phyloP scores from a whole-genome alignment of 495 filamentous ascomycete species.

The Viridothelium virens region DNA sequence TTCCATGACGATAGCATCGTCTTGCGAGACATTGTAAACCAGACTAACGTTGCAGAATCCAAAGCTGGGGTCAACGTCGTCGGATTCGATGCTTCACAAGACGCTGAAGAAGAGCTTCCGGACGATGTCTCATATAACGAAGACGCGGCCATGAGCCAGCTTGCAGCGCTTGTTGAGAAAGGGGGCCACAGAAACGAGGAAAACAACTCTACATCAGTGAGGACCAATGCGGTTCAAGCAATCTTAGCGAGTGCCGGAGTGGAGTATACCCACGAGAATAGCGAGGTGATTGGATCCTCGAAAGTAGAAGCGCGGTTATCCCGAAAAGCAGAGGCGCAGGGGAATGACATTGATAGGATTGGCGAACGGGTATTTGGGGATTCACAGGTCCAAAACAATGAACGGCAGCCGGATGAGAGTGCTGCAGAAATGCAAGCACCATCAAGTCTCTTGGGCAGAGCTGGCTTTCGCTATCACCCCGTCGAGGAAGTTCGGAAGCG shows the following conservation, averaged over 20 bases:
- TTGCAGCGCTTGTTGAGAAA: slow-evolving; percentile 61
- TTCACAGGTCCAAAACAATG: slow-evolving; percentile 18
- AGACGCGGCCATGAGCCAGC: slow-evolving; percentile 64
- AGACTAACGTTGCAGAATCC: slow-evolving; percentile 92
- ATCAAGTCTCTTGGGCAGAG: slow-evolving; percentile 27
- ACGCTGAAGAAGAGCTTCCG: slow-evolving; percentile 34
- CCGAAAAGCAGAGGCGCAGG: slow-evolving; percentile 60
- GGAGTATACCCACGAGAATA: slow-evolving; percentile 93
- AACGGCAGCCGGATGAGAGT: slow-evolving; percentile 15
- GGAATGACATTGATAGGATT: slow-evolving; percentile 41
- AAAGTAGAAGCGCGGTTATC: slow-evolving; percentile 75
- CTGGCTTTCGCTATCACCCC: slow-evolving; percentile 62
- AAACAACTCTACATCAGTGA: slow-evolving; percentile 17
- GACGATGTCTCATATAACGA: slow-evolving; percentile 47
- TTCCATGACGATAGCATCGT: slow-evolving; percentile 74
- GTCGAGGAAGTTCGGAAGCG: slow-evolving; percentile 64
- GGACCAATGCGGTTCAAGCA: slow-evolving; percentile 53
- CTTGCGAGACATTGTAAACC: slow-evolving; percentile 88
- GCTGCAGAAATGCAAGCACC: slow-evolving; percentile 23
- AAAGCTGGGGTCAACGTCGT: slow-evolving; percentile 74
- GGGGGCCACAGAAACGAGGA: slow-evolving; percentile 18
- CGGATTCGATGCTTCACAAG: slow-evolving; percentile 45
- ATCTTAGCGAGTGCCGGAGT: slow-evolving; percentile 86
- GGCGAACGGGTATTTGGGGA: slow-evolving; percentile 19
- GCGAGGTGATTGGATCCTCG: slow-evolving; percentile 86